Conservation (phyloP, 176 grass and related monocot species). For the Panicum miliaceum region DNA sequence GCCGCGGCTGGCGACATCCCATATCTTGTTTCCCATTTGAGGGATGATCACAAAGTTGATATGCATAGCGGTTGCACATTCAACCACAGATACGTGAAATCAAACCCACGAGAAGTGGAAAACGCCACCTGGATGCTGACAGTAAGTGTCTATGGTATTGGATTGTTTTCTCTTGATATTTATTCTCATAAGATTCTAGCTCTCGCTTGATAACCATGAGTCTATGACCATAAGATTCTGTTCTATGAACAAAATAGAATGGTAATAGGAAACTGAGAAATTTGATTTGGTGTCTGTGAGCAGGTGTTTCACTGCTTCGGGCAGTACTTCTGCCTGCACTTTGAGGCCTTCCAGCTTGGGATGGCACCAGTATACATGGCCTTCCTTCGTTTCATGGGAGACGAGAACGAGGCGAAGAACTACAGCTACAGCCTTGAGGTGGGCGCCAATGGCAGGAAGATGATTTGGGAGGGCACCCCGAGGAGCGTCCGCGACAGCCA, state of each 20-base stretch:
- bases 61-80: conserved; percentile 92
- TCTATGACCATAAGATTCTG: not conserved
- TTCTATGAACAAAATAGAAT: not conserved
- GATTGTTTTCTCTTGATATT: not conserved
- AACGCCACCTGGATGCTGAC: conserved; percentile 95
- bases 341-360: conserved; percentile 89
- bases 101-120: conserved; percentile 74
- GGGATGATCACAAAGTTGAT: conserved; percentile 90
- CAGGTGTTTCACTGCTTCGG: conserved; percentile 94
- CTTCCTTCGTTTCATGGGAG: conserved; percentile 92
- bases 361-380: conserved; percentile 91
- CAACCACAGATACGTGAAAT: conserved; percentile 95
- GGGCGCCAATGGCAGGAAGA: conserved; percentile 72
- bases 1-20: conserved; percentile 65
- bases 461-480: conserved; percentile 89
- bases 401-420: conserved; percentile 78
- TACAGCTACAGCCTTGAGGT: conserved; percentile 92
- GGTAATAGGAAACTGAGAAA: not conserved
- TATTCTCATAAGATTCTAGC: not conserved
- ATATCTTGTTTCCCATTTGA: conserved; percentile 78
- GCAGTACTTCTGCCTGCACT: conserved; percentile 92
- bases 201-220: too few relatives aligned
- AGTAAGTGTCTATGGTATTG: conserved; percentile 42
- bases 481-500: conserved; percentile 85
- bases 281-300: conserved; percentile 21